These are phyloP conservation scores for Lachancea thermotolerans DNA, from an alignment of 805 yeast species.

Conservation along the genomic window DNA sequence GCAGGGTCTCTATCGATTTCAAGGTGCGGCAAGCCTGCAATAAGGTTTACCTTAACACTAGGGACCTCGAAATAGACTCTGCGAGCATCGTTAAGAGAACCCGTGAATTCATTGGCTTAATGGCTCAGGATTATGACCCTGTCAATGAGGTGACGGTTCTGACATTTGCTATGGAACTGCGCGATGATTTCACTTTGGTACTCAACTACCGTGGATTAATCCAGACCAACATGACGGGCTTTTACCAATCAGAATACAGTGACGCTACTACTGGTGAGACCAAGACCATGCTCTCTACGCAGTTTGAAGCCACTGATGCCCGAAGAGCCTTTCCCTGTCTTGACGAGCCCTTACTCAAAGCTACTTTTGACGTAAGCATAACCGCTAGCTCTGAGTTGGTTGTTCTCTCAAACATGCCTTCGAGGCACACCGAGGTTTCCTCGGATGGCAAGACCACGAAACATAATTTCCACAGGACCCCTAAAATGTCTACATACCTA, in stretches of 20 bases:
- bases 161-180: constrained; percentile 35
- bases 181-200: constrained; percentile 40
- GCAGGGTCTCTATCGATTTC: constrained; percentile 43
- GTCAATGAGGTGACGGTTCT: constrained; percentile 49
- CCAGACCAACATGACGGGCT: constrained; percentile 68
- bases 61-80: constrained; percentile 35
- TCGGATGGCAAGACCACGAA: constrained; percentile 35
- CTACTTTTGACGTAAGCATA: constrained; percentile 53
- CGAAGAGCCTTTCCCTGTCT: constrained; percentile 73
- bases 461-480: constrained; percentile 56
- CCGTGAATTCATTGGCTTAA: not conserved
- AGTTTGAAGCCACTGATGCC: constrained; percentile 70
- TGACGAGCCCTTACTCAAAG: constrained; percentile 67
- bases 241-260: constrained; percentile 57
- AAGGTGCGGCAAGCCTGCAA: constrained; percentile 37
- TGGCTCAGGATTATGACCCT: constrained; percentile 23
- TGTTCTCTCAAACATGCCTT: constrained; percentile 65
- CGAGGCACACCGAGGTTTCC: constrained; percentile 33
- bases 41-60: constrained; percentile 43
- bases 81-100: constrained; percentile 22
- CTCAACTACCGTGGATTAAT: constrained; percentile 50
- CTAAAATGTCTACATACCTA: constrained; percentile 65
- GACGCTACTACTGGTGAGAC: constrained; percentile 35
- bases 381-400: constrained; percentile 46
- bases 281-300: constrained; percentile 27